phyloP scores from a whole-genome alignment of 2,329 filamentous ascomycete genomes.

The Diaporthe citri region DNA sequence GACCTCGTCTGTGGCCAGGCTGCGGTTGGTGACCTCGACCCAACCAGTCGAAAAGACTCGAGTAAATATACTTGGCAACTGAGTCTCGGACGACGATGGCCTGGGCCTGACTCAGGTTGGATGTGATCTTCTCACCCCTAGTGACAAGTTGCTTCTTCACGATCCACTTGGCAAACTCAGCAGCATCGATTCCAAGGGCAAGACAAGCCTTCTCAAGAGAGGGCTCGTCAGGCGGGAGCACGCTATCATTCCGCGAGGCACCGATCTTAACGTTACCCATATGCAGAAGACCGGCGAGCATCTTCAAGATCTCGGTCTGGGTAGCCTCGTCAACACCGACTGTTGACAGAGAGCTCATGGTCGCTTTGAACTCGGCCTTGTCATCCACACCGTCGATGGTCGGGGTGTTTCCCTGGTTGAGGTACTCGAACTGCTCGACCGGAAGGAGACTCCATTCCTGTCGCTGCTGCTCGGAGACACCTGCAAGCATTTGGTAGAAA shows the following conservation, averaged over 20 bases:
- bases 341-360: constrained; percentile 85
- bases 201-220: constrained; percentile 84
- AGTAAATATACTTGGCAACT: constrained; percentile 98
- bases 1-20: constrained; percentile 90
- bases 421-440: constrained; percentile 92
- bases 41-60: constrained; percentile 97
- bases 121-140: constrained; percentile 96
- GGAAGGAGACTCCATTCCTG: constrained; percentile 83
- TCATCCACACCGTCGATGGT: constrained; percentile 96
- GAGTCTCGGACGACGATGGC: constrained; percentile 95
- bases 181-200: constrained; percentile 87
- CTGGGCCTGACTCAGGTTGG: constrained; percentile 93
- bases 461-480: constrained; percentile 86
- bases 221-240: constrained; percentile 83
- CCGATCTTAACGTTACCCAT: constrained; percentile 97
- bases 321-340: constrained; percentile 84
- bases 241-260: constrained; percentile 88
- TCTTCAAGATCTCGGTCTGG: constrained; percentile 87
- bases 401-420: constrained; percentile 94
- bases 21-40: constrained; percentile 97
- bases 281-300: constrained; percentile 91
- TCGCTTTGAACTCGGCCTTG: constrained; percentile 91
- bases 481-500: constrained; percentile 96
- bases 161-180: constrained; percentile 96
- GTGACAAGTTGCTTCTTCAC: constrained; percentile 99